phyloP scores from a whole-genome alignment of 306 rosid genomes.

The Rosa chinensis region DNA sequence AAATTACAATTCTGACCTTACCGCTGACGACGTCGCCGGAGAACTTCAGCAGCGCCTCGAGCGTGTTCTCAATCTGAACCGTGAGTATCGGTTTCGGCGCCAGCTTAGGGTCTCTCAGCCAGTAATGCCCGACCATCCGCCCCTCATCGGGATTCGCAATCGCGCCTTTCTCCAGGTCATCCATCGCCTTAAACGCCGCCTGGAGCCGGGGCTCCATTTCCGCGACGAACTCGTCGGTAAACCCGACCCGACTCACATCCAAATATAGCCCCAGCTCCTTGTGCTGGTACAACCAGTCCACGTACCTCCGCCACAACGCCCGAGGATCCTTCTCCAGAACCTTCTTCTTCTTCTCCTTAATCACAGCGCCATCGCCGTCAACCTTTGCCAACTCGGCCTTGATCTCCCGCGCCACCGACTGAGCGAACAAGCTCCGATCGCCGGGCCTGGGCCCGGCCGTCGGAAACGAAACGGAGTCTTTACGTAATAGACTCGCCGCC shows the following conservation, averaged over 20 bases:
- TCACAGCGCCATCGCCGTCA: conserved; percentile 13
- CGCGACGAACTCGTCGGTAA: conserved; percentile 67
- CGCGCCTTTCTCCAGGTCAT: conserved; percentile 79
- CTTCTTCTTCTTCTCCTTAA: conserved; percentile 16
- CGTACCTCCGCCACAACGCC: conserved; percentile 77
- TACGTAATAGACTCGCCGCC: conserved; percentile 24
- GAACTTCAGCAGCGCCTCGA: conserved; percentile 53
- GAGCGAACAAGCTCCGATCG: conserved; percentile 24
- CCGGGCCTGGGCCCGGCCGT: conserved; percentile 26
- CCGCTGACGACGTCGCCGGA: conserved; percentile 81
- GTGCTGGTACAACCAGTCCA: conserved; percentile 91
- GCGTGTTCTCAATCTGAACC: conserved; percentile 68
- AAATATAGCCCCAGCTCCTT: conserved; percentile 75
- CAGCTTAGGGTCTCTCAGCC: conserved; percentile 72
- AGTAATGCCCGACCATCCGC: conserved; percentile 97
- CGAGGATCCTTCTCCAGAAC: conserved; percentile 67
- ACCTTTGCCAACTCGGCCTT: conserved; percentile 43
- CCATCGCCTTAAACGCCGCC: conserved; percentile 77
- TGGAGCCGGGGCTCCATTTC: conserved; percentile 79
- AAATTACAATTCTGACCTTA: conserved; percentile 62
- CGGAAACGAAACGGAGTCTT: conserved; percentile 35
- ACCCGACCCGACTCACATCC: conserved; percentile 96
- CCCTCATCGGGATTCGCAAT: conserved; percentile 97
- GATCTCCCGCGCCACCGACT: conserved; percentile 64
- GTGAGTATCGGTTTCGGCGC: conserved; percentile 69